phyloP scores from a whole-genome alignment of 805 yeast species.

The Zygotorulaspora florentina region DNA sequence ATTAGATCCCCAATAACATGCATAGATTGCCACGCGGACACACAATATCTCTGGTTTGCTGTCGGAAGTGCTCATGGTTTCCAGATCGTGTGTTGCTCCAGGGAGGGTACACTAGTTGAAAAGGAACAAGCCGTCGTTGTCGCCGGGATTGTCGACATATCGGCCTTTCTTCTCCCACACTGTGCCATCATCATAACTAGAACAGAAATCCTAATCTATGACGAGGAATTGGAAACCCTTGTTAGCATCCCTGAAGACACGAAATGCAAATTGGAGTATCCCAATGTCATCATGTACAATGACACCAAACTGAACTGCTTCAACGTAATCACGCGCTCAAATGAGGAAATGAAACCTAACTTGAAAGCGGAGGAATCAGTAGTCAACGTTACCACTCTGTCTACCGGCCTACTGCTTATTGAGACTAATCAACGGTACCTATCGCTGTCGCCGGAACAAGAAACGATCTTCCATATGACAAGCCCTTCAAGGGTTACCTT shows the following conservation, averaged over 20 bases:
- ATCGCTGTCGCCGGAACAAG: conserved; percentile 3
- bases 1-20: neutral
- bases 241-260: neutral
- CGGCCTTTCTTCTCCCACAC: neutral
- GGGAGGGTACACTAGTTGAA: neutral
- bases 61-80: neutral
- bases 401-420: neutral
- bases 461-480: conserved; percentile 7
- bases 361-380: conserved; percentile 8
- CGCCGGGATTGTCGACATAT: neutral
- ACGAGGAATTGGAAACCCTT: neutral
- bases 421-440: conserved; percentile 9
- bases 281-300: conserved; percentile 3
- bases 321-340: neutral
- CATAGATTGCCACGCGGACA: neutral
- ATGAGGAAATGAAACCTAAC: neutral
- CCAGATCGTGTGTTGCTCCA: neutral
- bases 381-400: conserved; percentile 3
- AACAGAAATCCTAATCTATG: neutral
- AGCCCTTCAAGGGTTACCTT: conserved; percentile 1
- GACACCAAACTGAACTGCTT: neutral
- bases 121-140: neutral
- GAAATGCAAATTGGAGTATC: neutral
- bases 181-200: neutral
- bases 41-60: neutral